phyloP scores from a whole-genome alignment of 768 basidiomycete species.

The Boletus tylopilopsis region DNA sequence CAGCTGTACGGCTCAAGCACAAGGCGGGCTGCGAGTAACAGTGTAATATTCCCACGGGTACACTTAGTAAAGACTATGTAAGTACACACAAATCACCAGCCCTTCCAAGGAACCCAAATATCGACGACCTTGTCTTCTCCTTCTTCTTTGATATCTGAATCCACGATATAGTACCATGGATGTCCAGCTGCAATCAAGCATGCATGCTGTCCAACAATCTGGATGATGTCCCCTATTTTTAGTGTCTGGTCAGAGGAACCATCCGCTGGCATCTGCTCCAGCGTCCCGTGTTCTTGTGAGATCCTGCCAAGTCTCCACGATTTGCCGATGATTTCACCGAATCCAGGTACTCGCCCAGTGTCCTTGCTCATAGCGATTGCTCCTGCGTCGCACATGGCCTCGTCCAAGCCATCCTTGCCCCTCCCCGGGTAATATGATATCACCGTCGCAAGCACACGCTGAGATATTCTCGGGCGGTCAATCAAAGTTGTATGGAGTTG shows the following conservation, averaged over 20 bases:
- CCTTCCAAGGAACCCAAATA: slow-evolving; percentile 90
- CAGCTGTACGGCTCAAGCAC: background rate
- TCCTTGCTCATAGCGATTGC: slow-evolving; percentile 88
- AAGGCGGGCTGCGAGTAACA: background rate
- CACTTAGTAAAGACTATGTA: background rate
- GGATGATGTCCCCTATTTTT: slow-evolving; percentile 57
- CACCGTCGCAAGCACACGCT: slow-evolving; percentile 67
- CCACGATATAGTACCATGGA: slow-evolving; percentile 83
- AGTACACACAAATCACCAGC: slow-evolving; percentile 50
- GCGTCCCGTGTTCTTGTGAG: slow-evolving; percentile 77
- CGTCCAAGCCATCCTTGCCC: slow-evolving; percentile 56
- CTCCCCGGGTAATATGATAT: slow-evolving; percentile 78
- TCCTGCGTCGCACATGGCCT: slow-evolving; percentile 82
- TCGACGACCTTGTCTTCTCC: slow-evolving; percentile 58
- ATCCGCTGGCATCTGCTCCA: slow-evolving; percentile 38
- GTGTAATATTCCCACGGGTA: slow-evolving; percentile 25
- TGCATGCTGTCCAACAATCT: slow-evolving; percentile 83
- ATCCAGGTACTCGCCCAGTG: slow-evolving; percentile 66
- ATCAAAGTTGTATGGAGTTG: slow-evolving; percentile 75
- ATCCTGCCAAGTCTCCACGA: slow-evolving; percentile 63
- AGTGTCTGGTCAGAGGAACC: slow-evolving; percentile 26
- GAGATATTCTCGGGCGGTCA: slow-evolving; percentile 51
- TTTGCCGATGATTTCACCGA: slow-evolving; percentile 66
- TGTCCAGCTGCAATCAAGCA: slow-evolving; percentile 78
- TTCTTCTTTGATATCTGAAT: slow-evolving; percentile 48